Evolutionary conservation across 1,284 basidiomycete species (phyloP).

Genomic region (Laetiporus sulphureus): DNA sequence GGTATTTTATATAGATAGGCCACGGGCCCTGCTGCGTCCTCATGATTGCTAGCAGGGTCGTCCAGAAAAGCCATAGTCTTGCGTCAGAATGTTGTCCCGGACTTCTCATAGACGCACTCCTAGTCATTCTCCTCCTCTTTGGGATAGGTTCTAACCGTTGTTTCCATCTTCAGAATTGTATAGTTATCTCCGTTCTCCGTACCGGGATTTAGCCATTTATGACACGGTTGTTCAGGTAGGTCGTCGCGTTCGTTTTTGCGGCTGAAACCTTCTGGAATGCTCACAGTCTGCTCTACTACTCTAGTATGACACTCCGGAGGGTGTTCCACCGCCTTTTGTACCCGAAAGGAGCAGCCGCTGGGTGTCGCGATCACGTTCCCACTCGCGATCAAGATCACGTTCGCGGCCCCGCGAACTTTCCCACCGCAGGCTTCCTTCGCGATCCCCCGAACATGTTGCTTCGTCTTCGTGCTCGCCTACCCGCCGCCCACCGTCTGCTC

Average conservation of each 20-base stretch:
- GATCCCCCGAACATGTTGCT: not conserved
- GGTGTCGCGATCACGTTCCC: conserved; percentile 24
- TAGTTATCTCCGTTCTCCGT: conserved; percentile 79
- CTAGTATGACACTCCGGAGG: conserved; percentile 50
- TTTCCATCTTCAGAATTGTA: conserved; percentile 60
- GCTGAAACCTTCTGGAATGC: too few relatives aligned
- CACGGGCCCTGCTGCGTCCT: too few relatives aligned
- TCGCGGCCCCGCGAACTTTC: conserved; percentile 3
- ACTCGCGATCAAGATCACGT: conserved; percentile 13
- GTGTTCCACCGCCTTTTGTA: conserved; percentile 27
- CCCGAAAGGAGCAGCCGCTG: conserved; percentile 33
- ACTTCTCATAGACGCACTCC: too few relatives aligned
- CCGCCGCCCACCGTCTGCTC: not conserved
- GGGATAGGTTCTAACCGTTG: conserved; percentile 7
- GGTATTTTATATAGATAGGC: too few relatives aligned
- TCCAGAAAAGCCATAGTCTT: too few relatives aligned
- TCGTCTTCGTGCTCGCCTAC: not conserved
- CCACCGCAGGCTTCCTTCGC: conserved; percentile 2
- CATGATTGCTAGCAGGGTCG: too few relatives aligned
- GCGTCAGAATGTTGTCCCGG: too few relatives aligned
- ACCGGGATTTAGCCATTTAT: conserved; percentile 72
- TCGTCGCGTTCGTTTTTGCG: too few relatives aligned
- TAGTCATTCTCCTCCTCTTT: too few relatives aligned
- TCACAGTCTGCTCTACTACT: too few relatives aligned
- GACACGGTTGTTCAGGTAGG: conserved; percentile 77